Conservation (phyloP, 371 early-diverging fungal species). For the Mortierella sp. region DNA sequence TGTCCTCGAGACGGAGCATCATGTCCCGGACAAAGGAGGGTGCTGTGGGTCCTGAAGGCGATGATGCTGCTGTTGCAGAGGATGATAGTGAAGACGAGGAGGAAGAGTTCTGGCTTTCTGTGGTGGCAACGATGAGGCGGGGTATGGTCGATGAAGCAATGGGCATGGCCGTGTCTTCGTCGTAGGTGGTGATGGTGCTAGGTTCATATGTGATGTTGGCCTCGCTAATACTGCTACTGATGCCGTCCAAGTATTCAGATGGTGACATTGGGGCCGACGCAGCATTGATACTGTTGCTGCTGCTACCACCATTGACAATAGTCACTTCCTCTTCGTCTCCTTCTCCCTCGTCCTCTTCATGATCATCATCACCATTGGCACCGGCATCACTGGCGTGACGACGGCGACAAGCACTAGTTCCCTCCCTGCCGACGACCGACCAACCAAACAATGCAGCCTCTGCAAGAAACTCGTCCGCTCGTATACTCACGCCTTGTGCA, state of each 20-base stretch:
- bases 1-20: neutral
- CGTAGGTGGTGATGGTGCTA: neutral
- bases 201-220: neutral
- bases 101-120: neutral
- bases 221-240: neutral
- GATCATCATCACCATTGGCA: neutral
- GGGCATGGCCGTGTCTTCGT: neutral
- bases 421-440: neutral
- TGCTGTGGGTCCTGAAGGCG: neutral
- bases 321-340: neutral
- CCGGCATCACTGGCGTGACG: neutral
- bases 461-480: neutral
- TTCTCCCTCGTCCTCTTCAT: neutral
- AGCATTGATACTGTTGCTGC: neutral
- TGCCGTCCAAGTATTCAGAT: no score
- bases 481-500: no score
- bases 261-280: neutral
- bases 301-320: neutral
- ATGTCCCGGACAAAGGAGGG: neutral
- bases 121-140: neutral
- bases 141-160: neutral
- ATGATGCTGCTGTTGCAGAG: neutral
- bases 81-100: neutral
- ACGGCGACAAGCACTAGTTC: neutral
- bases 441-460: neutral